Evolutionary conservation across 805 yeast species (phyloP).

Genomic region (Wickerhamiella australiensis): DNA sequence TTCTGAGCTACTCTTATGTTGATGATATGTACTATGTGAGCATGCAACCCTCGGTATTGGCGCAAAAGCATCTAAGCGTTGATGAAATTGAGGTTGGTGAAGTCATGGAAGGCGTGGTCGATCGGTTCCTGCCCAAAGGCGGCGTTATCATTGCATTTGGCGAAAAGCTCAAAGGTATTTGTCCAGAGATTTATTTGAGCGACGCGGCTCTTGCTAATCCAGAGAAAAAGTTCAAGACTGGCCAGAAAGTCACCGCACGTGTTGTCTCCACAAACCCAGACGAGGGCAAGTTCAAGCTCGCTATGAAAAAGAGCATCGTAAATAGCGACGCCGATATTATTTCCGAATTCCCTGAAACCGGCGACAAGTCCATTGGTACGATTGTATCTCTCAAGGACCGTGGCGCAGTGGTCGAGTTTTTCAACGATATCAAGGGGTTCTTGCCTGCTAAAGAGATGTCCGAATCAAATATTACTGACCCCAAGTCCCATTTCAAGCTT

Average conservation of each 20-base stretch:
- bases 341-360: conserved; percentile 35
- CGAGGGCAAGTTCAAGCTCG: conserved; percentile 43
- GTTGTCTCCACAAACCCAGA: conserved; percentile 25
- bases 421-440: conserved; percentile 65
- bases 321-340: conserved; percentile 34
- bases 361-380: conserved; percentile 53
- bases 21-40: conserved; percentile 62
- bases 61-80: conserved; percentile 51
- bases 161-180: conserved; percentile 54
- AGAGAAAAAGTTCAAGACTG: conserved; percentile 81
- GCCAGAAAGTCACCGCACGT: conserved; percentile 58
- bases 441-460: conserved; percentile 82
- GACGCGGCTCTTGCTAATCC: conserved; percentile 79
- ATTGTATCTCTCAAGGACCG: conserved; percentile 56
- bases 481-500: conserved; percentile 62
- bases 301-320: conserved; percentile 77
- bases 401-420: conserved; percentile 79
- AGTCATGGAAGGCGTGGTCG: conserved; percentile 43
- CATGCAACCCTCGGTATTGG: conserved; percentile 51
- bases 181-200: conserved; percentile 63
- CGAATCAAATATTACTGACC: conserved; percentile 69
- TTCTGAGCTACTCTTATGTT: conserved; percentile 51
- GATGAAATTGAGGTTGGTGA: conserved; percentile 72
- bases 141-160: conserved; percentile 61
- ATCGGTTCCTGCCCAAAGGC: conserved; percentile 43